Evolutionary conservation across 2,329 filamentous ascomycete genomes (phyloP).

Genomic region (Penicillium sp.): DNA sequence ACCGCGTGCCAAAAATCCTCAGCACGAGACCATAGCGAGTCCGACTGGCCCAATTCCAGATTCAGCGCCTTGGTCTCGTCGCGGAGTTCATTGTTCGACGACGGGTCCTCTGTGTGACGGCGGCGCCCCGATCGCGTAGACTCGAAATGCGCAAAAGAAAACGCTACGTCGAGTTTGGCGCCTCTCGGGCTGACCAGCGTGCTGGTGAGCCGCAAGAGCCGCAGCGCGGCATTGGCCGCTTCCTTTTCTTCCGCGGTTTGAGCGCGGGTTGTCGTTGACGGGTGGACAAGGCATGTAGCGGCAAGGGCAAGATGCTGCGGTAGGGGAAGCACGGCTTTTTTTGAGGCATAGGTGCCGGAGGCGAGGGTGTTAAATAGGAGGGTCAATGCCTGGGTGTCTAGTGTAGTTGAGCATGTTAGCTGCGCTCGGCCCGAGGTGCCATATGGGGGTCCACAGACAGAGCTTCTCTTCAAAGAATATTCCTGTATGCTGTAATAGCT

Average conservation of each 20-base stretch:
- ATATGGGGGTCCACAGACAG: conserved; percentile 49
- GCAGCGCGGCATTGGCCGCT: conserved; percentile 64
- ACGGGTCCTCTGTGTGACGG: conserved; percentile 25
- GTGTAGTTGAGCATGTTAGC: too few species aligned
- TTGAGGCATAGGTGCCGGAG: conserved; percentile 35
- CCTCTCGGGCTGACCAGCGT: conserved; percentile 66
- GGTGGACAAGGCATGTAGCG: conserved; percentile 79
- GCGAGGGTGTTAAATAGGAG: conserved; percentile 54
- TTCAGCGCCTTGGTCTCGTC: conserved; percentile 55
- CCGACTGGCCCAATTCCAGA: conserved; percentile 59
- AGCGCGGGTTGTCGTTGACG: conserved; percentile 70
- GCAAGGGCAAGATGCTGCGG: conserved; percentile 71
- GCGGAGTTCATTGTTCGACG: conserved; percentile 22
- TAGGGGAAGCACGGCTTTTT: conserved; percentile 63
- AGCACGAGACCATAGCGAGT: conserved; percentile 70
- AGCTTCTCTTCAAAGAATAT: conserved; percentile 75
- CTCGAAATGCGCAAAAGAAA: conserved; percentile 58
- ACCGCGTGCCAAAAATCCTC: conserved; percentile 86
- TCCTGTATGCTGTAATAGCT: conserved; percentile 63
- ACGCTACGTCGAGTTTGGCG: conserved; percentile 67
- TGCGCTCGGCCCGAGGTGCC: not conserved
- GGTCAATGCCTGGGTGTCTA: conserved; percentile 59
- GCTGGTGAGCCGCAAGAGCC: conserved; percentile 67
- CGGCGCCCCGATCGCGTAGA: conserved; percentile 33
- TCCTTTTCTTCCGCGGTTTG: conserved; percentile 59